phyloP scores from a whole-genome alignment of 83 land plant species.

The Isoetes engelmannii region DNA sequence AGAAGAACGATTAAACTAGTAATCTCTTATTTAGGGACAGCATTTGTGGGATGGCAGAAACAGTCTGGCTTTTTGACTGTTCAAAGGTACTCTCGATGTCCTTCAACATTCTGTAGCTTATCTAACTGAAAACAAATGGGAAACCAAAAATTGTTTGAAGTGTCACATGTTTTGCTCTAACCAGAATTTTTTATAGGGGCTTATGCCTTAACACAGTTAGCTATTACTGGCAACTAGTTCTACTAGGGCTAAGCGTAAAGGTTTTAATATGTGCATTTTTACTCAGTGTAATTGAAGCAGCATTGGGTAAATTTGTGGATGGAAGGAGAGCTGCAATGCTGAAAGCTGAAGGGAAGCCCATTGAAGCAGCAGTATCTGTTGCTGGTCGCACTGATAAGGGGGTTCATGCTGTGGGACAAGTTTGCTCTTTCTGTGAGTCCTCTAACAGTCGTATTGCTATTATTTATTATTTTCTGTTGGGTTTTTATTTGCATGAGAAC shows the following conservation, averaged over 20 bases:
- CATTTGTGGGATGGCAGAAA: conserved; percentile 85
- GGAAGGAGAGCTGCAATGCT: conserved; percentile 45
- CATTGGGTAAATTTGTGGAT: conserved; percentile 69
- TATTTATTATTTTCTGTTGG: background rate
- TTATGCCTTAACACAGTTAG: background rate
- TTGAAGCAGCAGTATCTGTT: conserved; percentile 53
- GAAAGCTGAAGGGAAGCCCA: conserved; percentile 35
- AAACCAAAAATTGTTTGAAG: background rate
- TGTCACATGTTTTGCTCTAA: background rate
- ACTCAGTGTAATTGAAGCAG: conserved; percentile 48
- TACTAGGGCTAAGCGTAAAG: background rate
- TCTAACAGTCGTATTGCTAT: no score
- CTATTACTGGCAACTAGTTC: background rate
- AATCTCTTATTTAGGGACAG: conserved; percentile 52
- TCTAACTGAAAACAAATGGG: background rate
- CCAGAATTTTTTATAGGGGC: background rate
- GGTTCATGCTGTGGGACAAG: conserved; percentile 70
- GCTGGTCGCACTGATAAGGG: conserved; percentile 92
- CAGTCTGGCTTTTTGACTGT: conserved; percentile 73
- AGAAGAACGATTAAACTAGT: conserved; percentile 58
- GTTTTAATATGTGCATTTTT: background rate
- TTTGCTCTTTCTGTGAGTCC: conserved; percentile 71
- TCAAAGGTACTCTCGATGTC: conserved; percentile 44
- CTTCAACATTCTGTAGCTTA: conserved; percentile 1
- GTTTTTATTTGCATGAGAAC: no score